These are phyloP conservation scores for Cicer bijugum DNA, from an alignment of 306 rosid genomes.

Conservation along the genomic window DNA sequence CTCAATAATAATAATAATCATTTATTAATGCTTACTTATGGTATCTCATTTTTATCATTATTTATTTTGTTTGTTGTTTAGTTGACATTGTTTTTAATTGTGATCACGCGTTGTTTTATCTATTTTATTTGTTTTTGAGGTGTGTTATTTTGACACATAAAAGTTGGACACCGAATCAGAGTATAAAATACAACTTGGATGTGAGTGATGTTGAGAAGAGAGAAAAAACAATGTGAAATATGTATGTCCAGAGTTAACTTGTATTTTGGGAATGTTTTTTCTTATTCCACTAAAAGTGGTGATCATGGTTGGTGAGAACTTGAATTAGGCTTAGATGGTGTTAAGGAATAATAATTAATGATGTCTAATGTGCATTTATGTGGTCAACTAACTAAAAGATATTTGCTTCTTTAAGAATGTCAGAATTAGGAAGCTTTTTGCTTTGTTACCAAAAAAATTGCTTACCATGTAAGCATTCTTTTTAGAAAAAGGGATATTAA, in stretches of 20 bases:
- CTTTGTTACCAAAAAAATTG: slow-evolving; percentile 17
- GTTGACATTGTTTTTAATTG: slow-evolving; percentile 12
- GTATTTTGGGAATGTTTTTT: slow-evolving; percentile 35
- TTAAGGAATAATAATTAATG: slow-evolving; percentile 28
- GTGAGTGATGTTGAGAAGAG: too few relatives aligned
- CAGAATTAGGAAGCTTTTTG: slow-evolving; percentile 31
- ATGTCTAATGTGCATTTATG: slow-evolving; percentile 41
- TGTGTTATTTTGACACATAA: too few relatives aligned
- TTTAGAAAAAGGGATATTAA: slow-evolving; percentile 35
- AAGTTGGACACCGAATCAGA: too few relatives aligned
- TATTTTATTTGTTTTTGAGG: too few relatives aligned
- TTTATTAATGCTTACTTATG: slow-evolving; percentile 11
- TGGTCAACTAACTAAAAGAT: slow-evolving; percentile 29
- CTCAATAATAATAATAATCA: neutral
- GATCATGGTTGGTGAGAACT: slow-evolving; percentile 15
- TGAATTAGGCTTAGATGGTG: slow-evolving; percentile 16
- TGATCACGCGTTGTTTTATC: neutral
- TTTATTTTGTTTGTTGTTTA: slow-evolving; percentile 31
- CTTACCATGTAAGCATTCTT: slow-evolving; percentile 6
- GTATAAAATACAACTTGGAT: too few relatives aligned
- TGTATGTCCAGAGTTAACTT: neutral
- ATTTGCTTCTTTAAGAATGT: slow-evolving; percentile 48
- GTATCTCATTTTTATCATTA: slow-evolving; percentile 7
- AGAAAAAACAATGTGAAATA: too few relatives aligned
- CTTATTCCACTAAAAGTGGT: slow-evolving; percentile 10